Evolutionary conservation across 768 basidiomycete species (phyloP).

Genomic region (Porpolomopsis calyptriformis): DNA sequence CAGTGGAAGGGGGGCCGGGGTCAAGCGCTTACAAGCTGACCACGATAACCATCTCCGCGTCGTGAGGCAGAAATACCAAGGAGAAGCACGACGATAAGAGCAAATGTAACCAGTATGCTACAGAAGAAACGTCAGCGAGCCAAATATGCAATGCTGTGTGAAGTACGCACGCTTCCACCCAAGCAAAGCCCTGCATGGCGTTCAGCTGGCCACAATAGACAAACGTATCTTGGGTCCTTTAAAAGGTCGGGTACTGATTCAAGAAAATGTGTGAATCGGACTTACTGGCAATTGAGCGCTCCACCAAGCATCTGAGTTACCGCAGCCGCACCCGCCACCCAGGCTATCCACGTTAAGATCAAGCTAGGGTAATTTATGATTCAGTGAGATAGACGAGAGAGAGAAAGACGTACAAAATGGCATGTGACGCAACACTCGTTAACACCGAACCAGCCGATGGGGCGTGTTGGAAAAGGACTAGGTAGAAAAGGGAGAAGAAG

Average conservation of each 20-base stretch:
- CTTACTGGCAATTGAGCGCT: conserved; percentile 55
- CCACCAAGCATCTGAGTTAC: conserved; percentile 60
- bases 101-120: conserved; percentile 57
- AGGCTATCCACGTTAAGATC: conserved; percentile 63
- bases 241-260: conserved; percentile 1
- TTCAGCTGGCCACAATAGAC: conserved; percentile 70
- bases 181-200: conserved; percentile 64
- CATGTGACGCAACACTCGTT: conserved; percentile 54
- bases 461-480: conserved; percentile 43
- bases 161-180: conserved; percentile 54
- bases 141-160: neutral
- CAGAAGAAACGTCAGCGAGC: conserved; percentile 5
- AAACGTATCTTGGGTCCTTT: conserved; percentile 32
- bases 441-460: conserved; percentile 34
- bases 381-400: neutral
- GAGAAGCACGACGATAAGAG: conserved; percentile 45
- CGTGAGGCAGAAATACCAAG: conserved; percentile 50
- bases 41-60: conserved; percentile 58
- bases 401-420: conserved; percentile 42
- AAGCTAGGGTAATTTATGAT: conserved; percentile 31
- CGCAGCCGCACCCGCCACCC: conserved; percentile 64
- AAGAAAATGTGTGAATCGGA: neutral
- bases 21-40: conserved; percentile 32
- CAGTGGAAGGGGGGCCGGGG: neutral
- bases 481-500: conserved; percentile 39